Evolutionary conservation across 2,329 filamentous ascomycete species (phyloP).

Genomic region (Pseudogymnoascus sp.): DNA sequence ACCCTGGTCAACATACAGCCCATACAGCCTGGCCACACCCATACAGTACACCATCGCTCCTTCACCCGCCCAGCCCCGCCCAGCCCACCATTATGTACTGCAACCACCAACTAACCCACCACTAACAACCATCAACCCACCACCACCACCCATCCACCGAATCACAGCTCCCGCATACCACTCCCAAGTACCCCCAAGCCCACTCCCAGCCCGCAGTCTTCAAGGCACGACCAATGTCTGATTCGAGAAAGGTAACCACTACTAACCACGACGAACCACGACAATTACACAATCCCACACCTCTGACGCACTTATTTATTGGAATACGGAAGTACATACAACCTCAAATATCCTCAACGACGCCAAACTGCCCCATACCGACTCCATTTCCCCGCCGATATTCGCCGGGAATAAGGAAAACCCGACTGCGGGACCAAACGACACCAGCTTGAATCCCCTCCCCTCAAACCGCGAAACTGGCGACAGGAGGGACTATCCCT

Average conservation of each 20-base stretch:
- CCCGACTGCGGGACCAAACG: background rate
- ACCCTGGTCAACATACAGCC: too few relatives aligned
- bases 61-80: background rate
- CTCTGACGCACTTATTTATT: background rate
- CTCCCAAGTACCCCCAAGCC: background rate
- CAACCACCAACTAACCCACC: background rate
- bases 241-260: background rate
- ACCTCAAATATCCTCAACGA: background rate
- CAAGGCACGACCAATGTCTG: constrained; percentile 7
- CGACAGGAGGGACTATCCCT: constrained; percentile 4
- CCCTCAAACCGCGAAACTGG: constrained; percentile 7
- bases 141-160: background rate
- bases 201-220: background rate
- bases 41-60: too few relatives aligned
- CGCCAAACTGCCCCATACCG: background rate
- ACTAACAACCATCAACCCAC: background rate
- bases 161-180: background rate
- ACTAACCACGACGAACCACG: background rate
- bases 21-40: background rate
- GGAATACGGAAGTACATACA: background rate
- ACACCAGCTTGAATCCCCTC: background rate
- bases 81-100: background rate
- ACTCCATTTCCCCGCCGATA: background rate
- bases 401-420: background rate
- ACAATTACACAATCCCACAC: background rate